Percentiles rank a stretch among this genome's conserved stretches.
These are phyloP conservation scores for Kuraishia molischiana DNA, from an alignment of 805 yeast species.

Conservation along the genomic window DNA sequence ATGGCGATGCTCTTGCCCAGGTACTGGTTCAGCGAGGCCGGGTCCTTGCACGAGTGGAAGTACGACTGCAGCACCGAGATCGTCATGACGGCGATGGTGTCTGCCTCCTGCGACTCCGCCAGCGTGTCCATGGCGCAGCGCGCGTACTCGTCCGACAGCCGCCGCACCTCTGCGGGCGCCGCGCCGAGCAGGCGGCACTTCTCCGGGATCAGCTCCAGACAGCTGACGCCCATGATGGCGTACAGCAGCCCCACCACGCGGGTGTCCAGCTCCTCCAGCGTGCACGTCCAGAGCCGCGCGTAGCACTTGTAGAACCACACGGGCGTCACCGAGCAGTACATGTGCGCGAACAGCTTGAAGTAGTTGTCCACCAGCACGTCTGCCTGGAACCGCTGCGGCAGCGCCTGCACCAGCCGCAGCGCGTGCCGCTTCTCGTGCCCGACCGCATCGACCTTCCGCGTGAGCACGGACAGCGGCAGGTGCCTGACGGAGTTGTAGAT, in stretches of 20 bases:
- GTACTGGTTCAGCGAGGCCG: slow-evolving; percentile 3
- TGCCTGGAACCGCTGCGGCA: neutral
- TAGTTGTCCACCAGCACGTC: neutral
- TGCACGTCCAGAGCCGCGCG: neutral
- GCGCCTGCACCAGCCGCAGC: neutral
- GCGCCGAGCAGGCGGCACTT: slow-evolving; percentile 3
- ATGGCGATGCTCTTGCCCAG: slow-evolving; percentile 6
- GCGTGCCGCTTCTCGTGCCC: neutral
- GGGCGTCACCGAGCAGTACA: neutral
- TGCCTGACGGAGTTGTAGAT: neutral
- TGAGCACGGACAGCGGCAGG: neutral
- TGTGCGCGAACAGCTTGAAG: neutral
- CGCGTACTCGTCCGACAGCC: slow-evolving; percentile 3
- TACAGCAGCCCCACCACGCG: neutral
- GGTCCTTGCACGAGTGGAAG: neutral
- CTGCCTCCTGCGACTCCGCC: slow-evolving; percentile 1
- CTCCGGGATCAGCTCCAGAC: slow-evolving; percentile 3
- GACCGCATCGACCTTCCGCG: neutral
- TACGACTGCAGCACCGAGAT: slow-evolving; percentile 5
- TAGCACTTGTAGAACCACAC: neutral
- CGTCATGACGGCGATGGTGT: slow-evolving; percentile 4
- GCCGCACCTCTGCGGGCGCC: neutral
- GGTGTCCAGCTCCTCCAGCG: neutral
- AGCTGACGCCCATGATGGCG: neutral
- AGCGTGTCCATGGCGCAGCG: slow-evolving; percentile 5